Evolutionary conservation across 441 rosid genomes (phyloP).

Genomic region (Syzygium malaccense): DNA sequence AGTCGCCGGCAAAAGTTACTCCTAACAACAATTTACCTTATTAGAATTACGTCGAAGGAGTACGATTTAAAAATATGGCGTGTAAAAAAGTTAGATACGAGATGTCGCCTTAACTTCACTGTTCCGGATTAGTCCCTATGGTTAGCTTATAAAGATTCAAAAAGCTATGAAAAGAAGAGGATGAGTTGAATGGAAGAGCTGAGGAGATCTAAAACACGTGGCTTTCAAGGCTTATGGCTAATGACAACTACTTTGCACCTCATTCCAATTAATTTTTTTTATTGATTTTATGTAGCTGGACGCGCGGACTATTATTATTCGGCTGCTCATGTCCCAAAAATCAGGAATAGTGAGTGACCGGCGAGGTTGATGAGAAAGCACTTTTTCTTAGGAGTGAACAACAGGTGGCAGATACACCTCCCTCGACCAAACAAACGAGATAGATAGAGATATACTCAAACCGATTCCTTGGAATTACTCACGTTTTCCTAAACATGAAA

Average conservation of each 20-base stretch:
- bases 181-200: no score
- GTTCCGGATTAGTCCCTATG: neutral
- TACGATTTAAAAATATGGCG: neutral
- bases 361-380: neutral
- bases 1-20: neutral
- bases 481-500: neutral
- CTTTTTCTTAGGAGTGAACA: neutral
- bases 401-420: neutral
- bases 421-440: neutral
- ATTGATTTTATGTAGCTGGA: neutral
- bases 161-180: neutral
- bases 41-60: neutral
- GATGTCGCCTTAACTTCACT: neutral
- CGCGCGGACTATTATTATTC: neutral
- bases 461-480: rapidly evolving
- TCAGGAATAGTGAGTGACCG: neutral
- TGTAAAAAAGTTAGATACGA: neutral
- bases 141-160: neutral
- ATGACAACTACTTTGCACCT: neutral
- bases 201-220: no score
- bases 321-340: neutral
- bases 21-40: neutral
- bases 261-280: neutral
- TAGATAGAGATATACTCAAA: neutral
- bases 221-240: no score